Evolutionary conservation across 176 grass and related monocot species (phyloP).

Genomic region (Coix lacrymajobi): DNA sequence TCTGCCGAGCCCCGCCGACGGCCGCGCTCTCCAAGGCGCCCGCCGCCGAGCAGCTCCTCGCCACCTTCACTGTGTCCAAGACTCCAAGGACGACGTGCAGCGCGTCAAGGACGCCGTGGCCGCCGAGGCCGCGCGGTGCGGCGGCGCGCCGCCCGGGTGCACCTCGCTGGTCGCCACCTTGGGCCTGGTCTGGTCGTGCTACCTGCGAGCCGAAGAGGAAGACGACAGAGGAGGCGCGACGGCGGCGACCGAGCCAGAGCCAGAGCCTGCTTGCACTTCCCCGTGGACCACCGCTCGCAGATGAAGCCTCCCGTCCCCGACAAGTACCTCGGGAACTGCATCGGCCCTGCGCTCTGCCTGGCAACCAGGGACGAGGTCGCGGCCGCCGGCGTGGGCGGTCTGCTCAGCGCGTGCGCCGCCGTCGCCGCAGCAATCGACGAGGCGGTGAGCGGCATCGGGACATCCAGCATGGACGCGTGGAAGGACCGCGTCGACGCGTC

Average conservation of each 20-base stretch:
- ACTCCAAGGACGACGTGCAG: neutral
- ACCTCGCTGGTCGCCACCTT: conserved; percentile 35
- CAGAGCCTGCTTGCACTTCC: neutral
- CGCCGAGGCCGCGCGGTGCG: neutral
- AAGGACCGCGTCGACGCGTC: neutral
- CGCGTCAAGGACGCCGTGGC: neutral
- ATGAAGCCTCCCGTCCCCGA: conserved; percentile 27
- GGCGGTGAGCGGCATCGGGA: neutral
- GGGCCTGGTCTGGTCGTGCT: conserved; percentile 35
- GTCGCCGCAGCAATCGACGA: conserved; percentile 11
- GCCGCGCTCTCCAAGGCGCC: no score
- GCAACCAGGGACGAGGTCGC: neutral
- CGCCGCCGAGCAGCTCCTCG: neutral
- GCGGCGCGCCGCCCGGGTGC: neutral
- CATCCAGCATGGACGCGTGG: neutral
- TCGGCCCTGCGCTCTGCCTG: conserved; percentile 1
- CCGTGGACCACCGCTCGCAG: conserved; percentile 28
- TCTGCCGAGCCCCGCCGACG: no score
- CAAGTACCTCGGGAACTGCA: conserved; percentile 61
- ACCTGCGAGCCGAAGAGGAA: conserved; percentile 15
- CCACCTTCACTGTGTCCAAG: neutral
- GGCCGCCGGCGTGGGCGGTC: neutral
- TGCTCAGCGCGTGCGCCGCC: conserved; percentile 14
- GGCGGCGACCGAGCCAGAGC: neutral
- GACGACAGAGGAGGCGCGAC: neutral